Percentiles rank a stretch among this genome's conserved stretches.
Evolutionary conservation across 164 flowering plant species (phyloP).

Genomic region (Akebia trifoliata): DNA sequence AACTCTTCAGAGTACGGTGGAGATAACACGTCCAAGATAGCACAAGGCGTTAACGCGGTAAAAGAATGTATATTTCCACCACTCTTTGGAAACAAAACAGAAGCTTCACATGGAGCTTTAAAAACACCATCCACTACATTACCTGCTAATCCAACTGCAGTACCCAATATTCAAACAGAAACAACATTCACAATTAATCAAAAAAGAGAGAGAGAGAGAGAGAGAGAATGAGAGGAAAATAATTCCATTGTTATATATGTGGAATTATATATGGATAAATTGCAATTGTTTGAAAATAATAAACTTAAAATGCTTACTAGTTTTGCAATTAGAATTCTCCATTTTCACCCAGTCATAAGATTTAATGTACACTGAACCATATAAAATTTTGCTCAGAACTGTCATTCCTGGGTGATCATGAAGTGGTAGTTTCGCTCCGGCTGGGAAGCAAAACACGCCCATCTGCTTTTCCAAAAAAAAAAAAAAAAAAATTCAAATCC

Average conservation of each 20-base stretch:
- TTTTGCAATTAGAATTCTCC: slow-evolving; percentile 11
- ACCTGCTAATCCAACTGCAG: slow-evolving; percentile 34
- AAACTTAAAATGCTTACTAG: slow-evolving; percentile 20
- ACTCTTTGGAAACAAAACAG: slow-evolving; percentile 31
- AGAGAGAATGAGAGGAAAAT: no score
- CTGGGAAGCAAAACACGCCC: slow-evolving; percentile 38
- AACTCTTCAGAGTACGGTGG: slow-evolving; percentile 32
- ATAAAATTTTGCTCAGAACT: slow-evolving; percentile 41
- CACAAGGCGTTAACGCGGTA: slow-evolving; percentile 38
- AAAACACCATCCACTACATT: slow-evolving; percentile 20
- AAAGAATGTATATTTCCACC: slow-evolving; percentile 31
- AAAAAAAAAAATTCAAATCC: no score
- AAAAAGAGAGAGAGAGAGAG: no score
- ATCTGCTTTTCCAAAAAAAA: no score
- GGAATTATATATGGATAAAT: no score
- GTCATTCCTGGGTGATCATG: slow-evolving; percentile 53
- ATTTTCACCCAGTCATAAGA: slow-evolving; percentile 42
- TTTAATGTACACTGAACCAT: slow-evolving; percentile 34
- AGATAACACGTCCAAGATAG: slow-evolving; percentile 35
- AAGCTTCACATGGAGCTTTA: slow-evolving; percentile 28
- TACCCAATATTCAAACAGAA: background rate
- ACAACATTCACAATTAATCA: background rate
- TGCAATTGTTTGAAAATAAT: no score
- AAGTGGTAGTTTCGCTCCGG: slow-evolving; percentile 30
- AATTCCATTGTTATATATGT: no score